Evolutionary conservation across 2,329 filamentous ascomycete genomes (phyloP).

Genomic region (Colletotrichum viniferum): DNA sequence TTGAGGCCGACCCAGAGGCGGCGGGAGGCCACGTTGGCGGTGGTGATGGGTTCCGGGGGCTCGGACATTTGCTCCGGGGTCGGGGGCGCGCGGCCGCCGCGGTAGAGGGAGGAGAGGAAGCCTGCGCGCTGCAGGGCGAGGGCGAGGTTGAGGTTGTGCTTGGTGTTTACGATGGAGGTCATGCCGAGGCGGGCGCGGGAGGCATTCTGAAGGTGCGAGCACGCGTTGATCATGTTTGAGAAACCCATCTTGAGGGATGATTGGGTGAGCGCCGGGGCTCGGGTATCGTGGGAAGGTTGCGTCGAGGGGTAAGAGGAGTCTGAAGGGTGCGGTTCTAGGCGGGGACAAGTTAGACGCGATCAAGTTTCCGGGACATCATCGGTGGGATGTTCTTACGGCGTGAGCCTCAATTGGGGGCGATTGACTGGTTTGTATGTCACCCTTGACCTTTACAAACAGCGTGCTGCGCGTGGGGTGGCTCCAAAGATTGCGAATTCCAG

Average conservation of each 20-base stretch:
- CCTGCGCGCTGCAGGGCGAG: conserved; percentile 83
- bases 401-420: neutral
- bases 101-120: conserved; percentile 80
- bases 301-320: neutral
- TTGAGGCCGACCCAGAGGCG: conserved; percentile 90
- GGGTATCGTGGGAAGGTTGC: neutral
- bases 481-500: neutral
- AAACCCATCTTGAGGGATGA: conserved; percentile 43
- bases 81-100: conserved; percentile 64
- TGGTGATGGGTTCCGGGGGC: conserved; percentile 64
- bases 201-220: conserved; percentile 91
- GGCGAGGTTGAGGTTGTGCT: conserved; percentile 77
- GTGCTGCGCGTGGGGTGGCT: neutral
- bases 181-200: conserved; percentile 82
- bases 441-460: neutral
- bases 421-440: neutral
- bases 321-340: neutral
- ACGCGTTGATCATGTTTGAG: conserved; percentile 77
- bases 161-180: conserved; percentile 81
- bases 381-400: neutral
- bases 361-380: neutral
- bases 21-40: conserved; percentile 73
- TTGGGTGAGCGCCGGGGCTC: neutral
- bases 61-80: conserved; percentile 49
- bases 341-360: neutral